phyloP scores from a whole-genome alignment of 1,284 basidiomycete genomes.

The Tilletiaria anomala region DNA sequence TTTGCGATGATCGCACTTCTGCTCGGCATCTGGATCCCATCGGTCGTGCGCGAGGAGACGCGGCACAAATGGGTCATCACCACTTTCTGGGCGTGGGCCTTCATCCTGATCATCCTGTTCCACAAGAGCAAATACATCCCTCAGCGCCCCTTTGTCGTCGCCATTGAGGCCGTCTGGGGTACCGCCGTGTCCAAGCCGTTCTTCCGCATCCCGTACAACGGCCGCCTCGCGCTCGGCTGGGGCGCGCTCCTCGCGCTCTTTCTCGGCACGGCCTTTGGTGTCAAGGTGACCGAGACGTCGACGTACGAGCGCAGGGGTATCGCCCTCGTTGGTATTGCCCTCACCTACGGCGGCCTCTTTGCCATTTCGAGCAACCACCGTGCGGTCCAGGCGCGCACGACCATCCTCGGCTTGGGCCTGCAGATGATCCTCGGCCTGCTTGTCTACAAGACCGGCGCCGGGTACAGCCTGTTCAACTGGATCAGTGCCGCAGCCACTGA shows the following conservation, averaged over 20 bases:
- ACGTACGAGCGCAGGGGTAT: constrained; percentile 19
- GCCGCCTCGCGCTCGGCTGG: constrained; percentile 20
- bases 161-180: constrained; percentile 14
- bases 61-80: constrained; percentile 5
- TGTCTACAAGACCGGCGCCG: constrained; percentile 31
- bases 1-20: constrained; percentile 8
- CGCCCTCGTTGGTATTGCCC: constrained; percentile 22
- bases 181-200: constrained; percentile 16
- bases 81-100: constrained; percentile 19
- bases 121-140: constrained; percentile 29
- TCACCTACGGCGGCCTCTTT: constrained; percentile 27
- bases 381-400: constrained; percentile 20
- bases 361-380: constrained; percentile 14
- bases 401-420: constrained; percentile 25
- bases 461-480: constrained; percentile 24
- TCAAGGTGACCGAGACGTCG: constrained; percentile 19
- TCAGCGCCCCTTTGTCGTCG: constrained; percentile 21
- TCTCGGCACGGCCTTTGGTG: constrained; percentile 26
- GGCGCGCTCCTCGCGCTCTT: constrained; percentile 17
- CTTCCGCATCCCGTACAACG: constrained; percentile 18
- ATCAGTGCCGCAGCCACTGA: constrained; percentile 26
- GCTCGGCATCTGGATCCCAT: constrained; percentile 9
- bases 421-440: constrained; percentile 34
- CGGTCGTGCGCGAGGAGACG: constrained; percentile 4
- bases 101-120: constrained; percentile 32